These are phyloP conservation scores for Fagus sylvatica DNA, from an alignment of 306 rosid species.

Conservation along the genomic window DNA sequence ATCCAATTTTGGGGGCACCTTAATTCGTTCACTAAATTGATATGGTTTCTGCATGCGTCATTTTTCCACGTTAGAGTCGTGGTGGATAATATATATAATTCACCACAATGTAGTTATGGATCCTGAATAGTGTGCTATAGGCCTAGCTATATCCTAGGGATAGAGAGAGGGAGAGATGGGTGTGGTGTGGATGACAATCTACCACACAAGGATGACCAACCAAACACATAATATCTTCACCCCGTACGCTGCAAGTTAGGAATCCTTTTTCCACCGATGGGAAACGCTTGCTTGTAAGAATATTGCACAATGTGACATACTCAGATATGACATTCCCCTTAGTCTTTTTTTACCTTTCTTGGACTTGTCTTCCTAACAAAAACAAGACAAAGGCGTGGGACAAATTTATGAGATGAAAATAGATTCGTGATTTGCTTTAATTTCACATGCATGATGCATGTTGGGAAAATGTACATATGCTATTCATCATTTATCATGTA, in stretches of 20 bases:
- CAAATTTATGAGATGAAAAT: neutral
- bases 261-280: too few relatives aligned
- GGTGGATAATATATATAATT: neutral
- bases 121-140: neutral
- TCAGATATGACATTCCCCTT: neutral
- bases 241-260: too few relatives aligned
- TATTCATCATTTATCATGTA: neutral
- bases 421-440: neutral
- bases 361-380: neutral
- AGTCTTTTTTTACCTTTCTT: neutral
- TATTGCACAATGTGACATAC: too few relatives aligned
- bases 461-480: neutral
- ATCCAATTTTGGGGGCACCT: neutral
- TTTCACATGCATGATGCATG: neutral
- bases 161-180: neutral
- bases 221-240: neutral
- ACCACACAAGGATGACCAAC: neutral
- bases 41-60: neutral
- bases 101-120: neutral
- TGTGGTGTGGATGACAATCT: neutral
- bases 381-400: neutral
- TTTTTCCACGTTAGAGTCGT: neutral
- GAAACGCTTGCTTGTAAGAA: too few relatives aligned
- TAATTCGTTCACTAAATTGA: neutral
- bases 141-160: neutral